Evolutionary conservation across 2,329 filamentous ascomycete species (phyloP), one percentile per base, ranked within the genome.

Genomic region (Dactylella cylindrospora): DNA sequence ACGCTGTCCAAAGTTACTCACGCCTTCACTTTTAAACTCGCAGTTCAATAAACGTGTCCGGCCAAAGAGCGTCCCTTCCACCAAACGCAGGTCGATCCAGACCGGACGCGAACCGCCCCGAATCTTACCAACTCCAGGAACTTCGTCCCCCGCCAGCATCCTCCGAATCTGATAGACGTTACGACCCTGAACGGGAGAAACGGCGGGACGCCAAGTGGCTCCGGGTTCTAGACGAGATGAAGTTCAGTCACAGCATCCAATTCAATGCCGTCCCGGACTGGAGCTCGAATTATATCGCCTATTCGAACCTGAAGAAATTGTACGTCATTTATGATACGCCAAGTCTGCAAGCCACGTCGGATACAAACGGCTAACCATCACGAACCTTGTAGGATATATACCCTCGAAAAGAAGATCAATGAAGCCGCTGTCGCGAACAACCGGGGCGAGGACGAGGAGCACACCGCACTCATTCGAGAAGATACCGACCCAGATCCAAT

Each of bases 201-300:
- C 52, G 51, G 35, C 60, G 54, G 39, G 67, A 68, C 55, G 57
- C 66, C 49, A 69, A 69, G 62, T 68, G 68, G 77, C 80, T 82
- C 73, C 77, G 77, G 71, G 81, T 81, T 79, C 83, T 90, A 70
- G 81, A 87, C 69, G 78, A 84, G 68, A 98, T 98, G 93, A 97
- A 97, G 84, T 98, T 98, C 79, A 97, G 91, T 13, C 93, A 98
- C 74, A 97, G 91, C 75, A 85, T 98, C 69, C 93, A 98, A 78
- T 98, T 98, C 77, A 98, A 98, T 77, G 90, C 93, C 66, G 93
- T 98, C 69, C 93, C 93, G n/a, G 93, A 98, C 75, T 98, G 93
- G 93, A 96, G 89, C 77, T 90, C 85, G 70, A 84, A 97, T 74
- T 98, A 98, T 75, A 94, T 98, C 71, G 88, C 90, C 62, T 98